Base-by-base conservation (phyloP, 129 eudicot genomes). In the Arctium minus region DNA sequence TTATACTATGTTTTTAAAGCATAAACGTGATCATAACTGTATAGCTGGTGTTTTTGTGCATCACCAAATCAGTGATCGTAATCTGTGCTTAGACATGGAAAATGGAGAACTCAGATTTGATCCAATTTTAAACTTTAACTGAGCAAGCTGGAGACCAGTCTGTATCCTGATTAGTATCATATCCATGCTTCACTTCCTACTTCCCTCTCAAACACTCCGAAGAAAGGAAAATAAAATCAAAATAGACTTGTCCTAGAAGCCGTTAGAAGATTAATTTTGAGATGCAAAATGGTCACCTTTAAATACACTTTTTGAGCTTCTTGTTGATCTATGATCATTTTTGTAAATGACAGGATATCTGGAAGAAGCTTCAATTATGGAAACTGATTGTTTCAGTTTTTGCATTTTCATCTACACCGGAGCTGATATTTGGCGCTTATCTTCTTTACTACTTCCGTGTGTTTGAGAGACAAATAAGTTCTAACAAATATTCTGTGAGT, bases 391-490 rank as follows among this genome's bases (percentile, higher is more conserved):
- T 89, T 33, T 96, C 99, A 39, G 83, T 86, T 77, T 96, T 90
- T 85, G 88, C 98, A 82, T 93, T 96, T 85, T 89, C 94, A 71
- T 93, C 99, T 33, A 93, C 97, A 72, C 98, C 99, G 30, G 99
- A 96, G 80, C 91, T 96, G 73, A 70, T 96, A 84, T 96, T 96
- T 91, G 99, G 99, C 68, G 72, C 91, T 6, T 96, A 91, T 89
- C 91, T 93, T 50, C 90, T 96, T 76, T 96, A 96, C 89, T 96
- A 96, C 88, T 96, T 96, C 72, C 98, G 99, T 38, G 95, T 96
- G 62, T 96, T 96, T 85, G 99, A 96, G 87, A 92, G 99, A 82
- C 99, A 96, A 79, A 96, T 96, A 36, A 97, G 99, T 70, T 96
- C 99, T 6, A 96, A 93, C 78, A 96, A 96, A 76, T 88, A 93